Evolutionary conservation across 306 rosid species (phyloP).

Genomic region (Carpinus fangiana): DNA sequence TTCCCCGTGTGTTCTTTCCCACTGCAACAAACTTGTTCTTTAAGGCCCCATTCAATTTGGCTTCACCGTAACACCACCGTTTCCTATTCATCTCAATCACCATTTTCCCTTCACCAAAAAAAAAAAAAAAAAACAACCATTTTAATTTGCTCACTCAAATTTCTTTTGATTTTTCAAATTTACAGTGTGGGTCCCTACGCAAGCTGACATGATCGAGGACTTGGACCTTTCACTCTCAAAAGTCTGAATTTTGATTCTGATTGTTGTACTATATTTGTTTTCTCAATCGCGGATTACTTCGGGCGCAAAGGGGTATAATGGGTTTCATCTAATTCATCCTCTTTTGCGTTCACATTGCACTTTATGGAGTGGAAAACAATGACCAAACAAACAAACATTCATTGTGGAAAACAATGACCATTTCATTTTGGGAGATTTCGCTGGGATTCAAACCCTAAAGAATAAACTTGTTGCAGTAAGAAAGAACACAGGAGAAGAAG

Average conservation of each 20-base stretch:
- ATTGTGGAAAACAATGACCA: too few relatives aligned
- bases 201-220: conserved; percentile 55
- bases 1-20: too few relatives aligned
- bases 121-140: too few relatives aligned
- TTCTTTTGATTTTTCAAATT: not conserved
- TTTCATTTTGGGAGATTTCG: too few relatives aligned
- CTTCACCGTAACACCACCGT: conserved; percentile 45
- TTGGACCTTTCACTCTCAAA: conserved; percentile 65
- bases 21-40: too few relatives aligned
- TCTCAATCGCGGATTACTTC: conserved; percentile 47
- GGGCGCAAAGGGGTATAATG: conserved; percentile 84
- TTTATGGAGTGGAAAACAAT: too few relatives aligned
- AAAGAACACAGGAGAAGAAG: too few relatives aligned
- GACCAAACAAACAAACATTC: too few relatives aligned
- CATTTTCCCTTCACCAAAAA: not conserved
- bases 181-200: conserved; percentile 75
- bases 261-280: not conserved
- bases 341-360: not conserved
- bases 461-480: too few relatives aligned
- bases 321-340: not conserved
- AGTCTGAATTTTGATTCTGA: conserved; percentile 39
- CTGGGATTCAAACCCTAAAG: too few relatives aligned
- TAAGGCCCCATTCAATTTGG: conserved; percentile 94
- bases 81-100: not conserved
- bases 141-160: not conserved